Conservation (phyloP, 116 monocot species). For the Zostera marina region DNA sequence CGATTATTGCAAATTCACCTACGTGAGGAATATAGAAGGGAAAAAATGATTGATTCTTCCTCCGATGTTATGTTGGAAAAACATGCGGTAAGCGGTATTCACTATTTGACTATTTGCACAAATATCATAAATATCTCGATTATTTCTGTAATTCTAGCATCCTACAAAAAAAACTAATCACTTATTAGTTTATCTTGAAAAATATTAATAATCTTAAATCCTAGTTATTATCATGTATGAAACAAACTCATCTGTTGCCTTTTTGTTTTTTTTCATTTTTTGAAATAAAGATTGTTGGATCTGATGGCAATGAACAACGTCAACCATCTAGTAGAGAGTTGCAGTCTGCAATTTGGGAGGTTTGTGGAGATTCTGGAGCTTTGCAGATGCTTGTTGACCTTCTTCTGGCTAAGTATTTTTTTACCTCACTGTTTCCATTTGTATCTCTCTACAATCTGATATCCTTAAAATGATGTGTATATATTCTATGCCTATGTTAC, state of each 20-base stretch:
- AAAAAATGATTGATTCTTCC: too few species aligned
- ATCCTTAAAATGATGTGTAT: neutral
- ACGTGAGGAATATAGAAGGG: too few species aligned
- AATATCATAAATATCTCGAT: too few species aligned
- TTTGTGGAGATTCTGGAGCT: constrained; percentile 82
- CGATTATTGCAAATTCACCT: too few species aligned
- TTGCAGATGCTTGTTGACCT: constrained; percentile 84
- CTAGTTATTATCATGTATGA: too few species aligned
- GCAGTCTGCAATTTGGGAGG: constrained; percentile 80
- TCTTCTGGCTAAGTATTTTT: constrained; percentile 56
- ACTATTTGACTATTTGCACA: too few species aligned
- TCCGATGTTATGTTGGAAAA: too few species aligned
- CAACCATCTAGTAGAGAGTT: constrained; percentile 53
- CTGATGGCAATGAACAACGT: constrained; percentile 13
- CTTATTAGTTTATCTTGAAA: too few species aligned
- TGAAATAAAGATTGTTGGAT: constrained; percentile 32
- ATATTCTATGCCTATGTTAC: neutral
- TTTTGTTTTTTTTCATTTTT: constrained; percentile 3
- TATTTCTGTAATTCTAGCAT: too few species aligned
- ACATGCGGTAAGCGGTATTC: too few species aligned
- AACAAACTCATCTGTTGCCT: neutral
- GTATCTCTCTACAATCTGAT: neutral
- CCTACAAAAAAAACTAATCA: too few species aligned
- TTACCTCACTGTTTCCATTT: neutral
- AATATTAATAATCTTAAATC: too few species aligned